A percentile compares a stretch with the other conserved stretches of the same genome.
phyloP scores from a whole-genome alignment of 306 rosid species.

The Trifolium pratense region DNA sequence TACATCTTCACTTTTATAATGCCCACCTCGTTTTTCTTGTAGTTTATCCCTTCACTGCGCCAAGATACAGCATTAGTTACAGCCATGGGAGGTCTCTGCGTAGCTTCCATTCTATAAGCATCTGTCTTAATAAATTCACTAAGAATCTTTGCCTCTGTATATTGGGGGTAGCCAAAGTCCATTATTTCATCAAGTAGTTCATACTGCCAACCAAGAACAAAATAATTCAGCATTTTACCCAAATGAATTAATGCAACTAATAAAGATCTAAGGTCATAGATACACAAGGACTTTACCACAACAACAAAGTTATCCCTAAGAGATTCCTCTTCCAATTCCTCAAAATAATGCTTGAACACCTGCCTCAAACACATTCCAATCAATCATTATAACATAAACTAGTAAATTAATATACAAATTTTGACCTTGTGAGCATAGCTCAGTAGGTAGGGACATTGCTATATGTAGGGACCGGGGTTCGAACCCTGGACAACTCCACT shows the following conservation, averaged over 20 bases:
- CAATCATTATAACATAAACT: background rate
- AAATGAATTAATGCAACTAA: constrained; percentile 5
- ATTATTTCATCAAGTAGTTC: constrained; percentile 96
- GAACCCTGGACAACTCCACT: too few relatives aligned
- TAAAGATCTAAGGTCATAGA: background rate
- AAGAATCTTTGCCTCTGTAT: constrained; percentile 92
- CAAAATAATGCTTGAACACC: constrained; percentile 98
- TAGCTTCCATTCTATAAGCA: constrained; percentile 97
- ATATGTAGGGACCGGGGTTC: too few relatives aligned
- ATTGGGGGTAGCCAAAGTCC: constrained; percentile 99
- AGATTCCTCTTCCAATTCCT: constrained; percentile 95
- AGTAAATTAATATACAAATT: background rate
- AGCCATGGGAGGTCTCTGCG: constrained; percentile 99
- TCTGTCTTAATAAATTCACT: constrained; percentile 98
- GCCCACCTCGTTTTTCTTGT: constrained; percentile 95
- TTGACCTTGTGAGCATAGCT: background rate
- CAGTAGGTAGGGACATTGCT: too few relatives aligned
- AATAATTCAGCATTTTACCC: constrained; percentile 26
- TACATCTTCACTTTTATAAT: background rate
- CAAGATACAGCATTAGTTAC: constrained; percentile 99
- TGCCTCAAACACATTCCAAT: constrained; percentile 43
- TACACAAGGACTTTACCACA: constrained; percentile 65
- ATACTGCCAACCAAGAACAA: constrained; percentile 59
- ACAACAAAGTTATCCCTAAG: constrained; percentile 98
- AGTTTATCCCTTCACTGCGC: constrained; percentile 96